phyloP scores from a whole-genome alignment of 257 asterid species.

The Prunella vulgaris region DNA sequence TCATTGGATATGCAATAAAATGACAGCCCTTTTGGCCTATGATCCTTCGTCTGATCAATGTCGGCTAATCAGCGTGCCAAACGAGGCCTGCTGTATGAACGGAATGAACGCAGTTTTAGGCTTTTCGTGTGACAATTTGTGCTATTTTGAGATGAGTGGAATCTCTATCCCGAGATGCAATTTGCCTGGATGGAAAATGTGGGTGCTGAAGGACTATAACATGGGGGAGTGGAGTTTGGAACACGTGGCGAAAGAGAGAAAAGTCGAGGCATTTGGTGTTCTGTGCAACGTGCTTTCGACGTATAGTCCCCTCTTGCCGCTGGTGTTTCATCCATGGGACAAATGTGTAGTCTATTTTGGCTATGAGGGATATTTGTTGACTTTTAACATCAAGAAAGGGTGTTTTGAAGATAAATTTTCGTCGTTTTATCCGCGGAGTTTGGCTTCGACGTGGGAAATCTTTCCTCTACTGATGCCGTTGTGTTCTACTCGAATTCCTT shows the following conservation, averaged over 20 bases:
- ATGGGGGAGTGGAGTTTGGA: slow-evolving; percentile 25
- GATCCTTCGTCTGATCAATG: slow-evolving; percentile 11
- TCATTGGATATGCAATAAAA: slow-evolving; percentile 28
- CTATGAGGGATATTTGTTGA: slow-evolving; percentile 20
- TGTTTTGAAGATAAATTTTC: slow-evolving; percentile 25
- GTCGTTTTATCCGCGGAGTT: not conserved
- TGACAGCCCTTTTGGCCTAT: slow-evolving; percentile 23
- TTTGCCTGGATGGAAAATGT: slow-evolving; percentile 31
- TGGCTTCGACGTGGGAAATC: slow-evolving; percentile 7
- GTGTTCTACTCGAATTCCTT: slow-evolving; percentile 9
- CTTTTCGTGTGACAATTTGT: slow-evolving; percentile 16
- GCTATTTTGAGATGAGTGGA: slow-evolving; percentile 24
- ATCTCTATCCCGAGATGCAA: not conserved
- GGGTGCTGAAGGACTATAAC: slow-evolving; percentile 25
- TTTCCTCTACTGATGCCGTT: slow-evolving; percentile 24
- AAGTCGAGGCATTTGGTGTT: slow-evolving; percentile 10
- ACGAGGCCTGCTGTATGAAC: not conserved
- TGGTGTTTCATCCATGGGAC: slow-evolving; percentile 26
- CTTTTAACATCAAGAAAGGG: slow-evolving; percentile 22
- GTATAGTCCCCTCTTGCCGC: slow-evolving; percentile 21
- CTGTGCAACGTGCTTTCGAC: slow-evolving; percentile 7
- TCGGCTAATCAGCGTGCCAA: slow-evolving; percentile 19
- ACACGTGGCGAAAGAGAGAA: slow-evolving; percentile 6
- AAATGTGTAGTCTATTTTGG: slow-evolving; percentile 14
- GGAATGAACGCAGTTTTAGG: slow-evolving; percentile 27